Conservation (phyloP, 2,329 filamentous ascomycete species). For the Cladophialophora bantiana region DNA sequence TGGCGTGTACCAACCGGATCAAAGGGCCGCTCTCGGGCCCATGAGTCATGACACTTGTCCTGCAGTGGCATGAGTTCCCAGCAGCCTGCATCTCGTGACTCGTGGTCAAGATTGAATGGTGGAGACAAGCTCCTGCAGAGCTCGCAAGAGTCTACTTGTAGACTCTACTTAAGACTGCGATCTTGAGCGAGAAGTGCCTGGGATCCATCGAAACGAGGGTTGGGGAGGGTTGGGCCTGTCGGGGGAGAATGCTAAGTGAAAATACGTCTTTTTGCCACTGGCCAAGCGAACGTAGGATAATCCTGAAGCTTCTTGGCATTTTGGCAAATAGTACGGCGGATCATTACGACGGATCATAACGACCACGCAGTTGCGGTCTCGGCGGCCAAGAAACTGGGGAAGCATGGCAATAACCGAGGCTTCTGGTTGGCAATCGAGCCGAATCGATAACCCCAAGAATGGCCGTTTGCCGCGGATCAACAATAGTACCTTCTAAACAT, state of each 20-base stretch:
- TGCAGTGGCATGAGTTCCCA: constrained; percentile 24
- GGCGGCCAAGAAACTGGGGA: constrained; percentile 7
- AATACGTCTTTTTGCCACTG: background rate
- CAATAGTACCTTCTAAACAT: background rate
- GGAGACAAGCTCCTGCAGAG: background rate
- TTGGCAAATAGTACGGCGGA: background rate
- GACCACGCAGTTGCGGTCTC: background rate
- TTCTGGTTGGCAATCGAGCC: background rate
- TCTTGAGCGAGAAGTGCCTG: background rate
- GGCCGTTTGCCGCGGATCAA: background rate
- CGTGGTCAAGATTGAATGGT: constrained; percentile 5
- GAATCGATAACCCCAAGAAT: background rate
- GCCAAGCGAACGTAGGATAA: no score
- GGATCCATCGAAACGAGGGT: background rate
- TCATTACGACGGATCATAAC: background rate
- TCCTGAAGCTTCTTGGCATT: background rate
- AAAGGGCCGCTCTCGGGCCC: constrained; percentile 20
- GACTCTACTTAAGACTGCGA: background rate
- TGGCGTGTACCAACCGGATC: constrained; percentile 30
- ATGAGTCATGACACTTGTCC: constrained; percentile 32
- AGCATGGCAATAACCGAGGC: background rate
- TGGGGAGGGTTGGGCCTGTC: background rate
- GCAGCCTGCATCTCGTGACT: constrained; percentile 20
- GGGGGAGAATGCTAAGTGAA: background rate
- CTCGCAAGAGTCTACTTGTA: background rate